Conservation (phyloP, 192 early-diverging fungal species). For the Neocallimastix lanati region DNA sequence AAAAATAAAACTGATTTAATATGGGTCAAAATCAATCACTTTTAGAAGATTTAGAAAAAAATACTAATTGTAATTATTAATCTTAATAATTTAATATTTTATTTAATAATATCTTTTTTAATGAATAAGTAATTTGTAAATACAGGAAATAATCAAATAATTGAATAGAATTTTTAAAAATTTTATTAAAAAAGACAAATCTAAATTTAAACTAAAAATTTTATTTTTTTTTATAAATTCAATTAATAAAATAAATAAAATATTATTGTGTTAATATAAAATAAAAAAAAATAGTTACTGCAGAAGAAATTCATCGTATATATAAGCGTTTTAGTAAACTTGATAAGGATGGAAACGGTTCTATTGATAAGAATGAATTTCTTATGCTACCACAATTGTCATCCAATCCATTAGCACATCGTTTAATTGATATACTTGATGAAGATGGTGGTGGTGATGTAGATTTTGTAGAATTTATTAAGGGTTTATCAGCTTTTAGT, state of each 20-base stretch:
- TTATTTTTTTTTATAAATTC: too few species aligned
- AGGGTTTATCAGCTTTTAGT: slow-evolving; percentile 82
- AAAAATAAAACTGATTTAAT: neutral
- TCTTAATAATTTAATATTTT: too few species aligned
- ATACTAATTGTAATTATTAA: neutral
- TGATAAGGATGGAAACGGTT: slow-evolving; percentile 90
- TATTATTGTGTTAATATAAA: neutral
- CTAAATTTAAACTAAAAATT: too few species aligned
- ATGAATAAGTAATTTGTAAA: too few species aligned
- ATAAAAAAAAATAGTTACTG: slow-evolving; percentile 37
- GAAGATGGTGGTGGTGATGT: slow-evolving; percentile 95
- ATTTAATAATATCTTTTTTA: too few species aligned
- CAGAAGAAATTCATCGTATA: slow-evolving; percentile 87
- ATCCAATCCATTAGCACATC: slow-evolving; percentile 86
- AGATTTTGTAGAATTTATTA: slow-evolving; percentile 97
- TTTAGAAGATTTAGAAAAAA: neutral
- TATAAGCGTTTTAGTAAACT: slow-evolving; percentile 87
- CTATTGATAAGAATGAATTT: slow-evolving; percentile 95
- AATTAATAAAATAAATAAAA: too few species aligned
- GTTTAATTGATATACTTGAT: slow-evolving; percentile 94
- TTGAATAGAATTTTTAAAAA: too few species aligned
- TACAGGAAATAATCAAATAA: too few species aligned
- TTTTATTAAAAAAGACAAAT: too few species aligned
- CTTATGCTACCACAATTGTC: slow-evolving; percentile 90
- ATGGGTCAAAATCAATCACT: neutral